Conservation (phyloP, 1,284 basidiomycete genomes). For the Cryptococcus sp. region DNA sequence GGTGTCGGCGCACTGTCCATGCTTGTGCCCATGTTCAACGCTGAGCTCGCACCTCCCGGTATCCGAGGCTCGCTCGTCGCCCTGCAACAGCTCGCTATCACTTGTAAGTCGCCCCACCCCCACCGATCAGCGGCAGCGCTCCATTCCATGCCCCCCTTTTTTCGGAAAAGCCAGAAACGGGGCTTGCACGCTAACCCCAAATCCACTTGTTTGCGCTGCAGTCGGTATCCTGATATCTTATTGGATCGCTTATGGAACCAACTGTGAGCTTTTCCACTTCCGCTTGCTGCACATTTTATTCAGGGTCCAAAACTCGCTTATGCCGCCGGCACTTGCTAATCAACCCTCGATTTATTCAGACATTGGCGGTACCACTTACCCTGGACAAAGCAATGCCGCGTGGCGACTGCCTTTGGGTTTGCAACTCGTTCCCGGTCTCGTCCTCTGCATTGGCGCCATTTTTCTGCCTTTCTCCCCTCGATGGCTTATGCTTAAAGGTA, state of each 20-base stretch:
- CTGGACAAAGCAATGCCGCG: constrained; percentile 59
- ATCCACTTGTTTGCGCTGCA: neutral
- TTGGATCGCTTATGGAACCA: constrained; percentile 71
- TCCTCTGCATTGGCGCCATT: constrained; percentile 48
- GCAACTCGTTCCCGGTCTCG: constrained; percentile 64
- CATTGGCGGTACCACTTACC: constrained; percentile 45
- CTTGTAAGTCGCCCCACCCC: constrained; percentile 63
- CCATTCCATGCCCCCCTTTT: constrained; percentile 68
- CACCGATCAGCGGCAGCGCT: constrained; percentile 76
- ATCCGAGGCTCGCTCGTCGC: constrained; percentile 79
- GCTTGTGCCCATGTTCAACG: constrained; percentile 63
- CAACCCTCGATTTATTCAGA: constrained; percentile 13
- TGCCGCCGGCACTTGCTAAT: neutral
- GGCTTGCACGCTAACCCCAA: neutral
- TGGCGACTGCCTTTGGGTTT: constrained; percentile 76
- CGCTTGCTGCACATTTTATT: too few species aligned
- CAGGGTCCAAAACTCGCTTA: neutral
- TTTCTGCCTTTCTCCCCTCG: constrained; percentile 62
- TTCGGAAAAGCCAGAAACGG: neutral
- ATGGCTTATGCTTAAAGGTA: constrained; percentile 63
- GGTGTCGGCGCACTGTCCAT: constrained; percentile 51
- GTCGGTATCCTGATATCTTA: constrained; percentile 59
- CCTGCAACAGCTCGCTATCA: constrained; percentile 77
- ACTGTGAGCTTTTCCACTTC: constrained; percentile 60
- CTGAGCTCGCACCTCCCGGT: constrained; percentile 74